Conservation (phyloP, 495 filamentous ascomycete genomes). For the Peziza echinospora region DNA sequence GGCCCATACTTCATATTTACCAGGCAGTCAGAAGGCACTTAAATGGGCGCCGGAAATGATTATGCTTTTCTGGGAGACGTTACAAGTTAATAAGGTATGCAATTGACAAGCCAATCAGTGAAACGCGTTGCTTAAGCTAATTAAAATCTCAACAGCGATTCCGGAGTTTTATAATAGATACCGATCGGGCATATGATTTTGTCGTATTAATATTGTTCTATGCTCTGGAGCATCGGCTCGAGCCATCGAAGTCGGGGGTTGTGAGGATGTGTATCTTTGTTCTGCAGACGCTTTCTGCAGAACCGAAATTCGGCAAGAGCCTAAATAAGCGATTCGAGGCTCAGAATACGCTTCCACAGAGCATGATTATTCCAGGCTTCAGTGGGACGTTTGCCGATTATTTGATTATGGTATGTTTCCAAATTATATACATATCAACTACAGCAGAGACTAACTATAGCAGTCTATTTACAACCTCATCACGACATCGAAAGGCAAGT, state of each 20-base stretch:
- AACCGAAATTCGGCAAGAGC: constrained; percentile 73
- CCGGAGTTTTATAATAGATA: constrained; percentile 90
- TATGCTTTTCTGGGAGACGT: constrained; percentile 91
- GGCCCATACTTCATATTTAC: constrained; percentile 68
- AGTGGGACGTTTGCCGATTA: constrained; percentile 85
- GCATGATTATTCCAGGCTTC: constrained; percentile 63
- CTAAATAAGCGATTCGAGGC: constrained; percentile 76
- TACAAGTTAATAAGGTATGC: constrained; percentile 72
- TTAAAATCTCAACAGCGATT: constrained; percentile 34
- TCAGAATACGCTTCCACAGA: constrained; percentile 66
- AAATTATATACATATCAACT: background rate
- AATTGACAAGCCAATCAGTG: background rate
- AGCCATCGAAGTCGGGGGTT: constrained; percentile 73
- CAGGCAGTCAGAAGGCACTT: constrained; percentile 57
- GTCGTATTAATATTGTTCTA: constrained; percentile 81
- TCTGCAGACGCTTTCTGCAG: constrained; percentile 82
- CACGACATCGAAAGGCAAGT: constrained; percentile 72
- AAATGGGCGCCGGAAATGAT: constrained; percentile 92
- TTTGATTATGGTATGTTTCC: constrained; percentile 55
- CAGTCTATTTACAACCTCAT: constrained; percentile 87
- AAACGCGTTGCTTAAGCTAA: constrained; percentile 1
- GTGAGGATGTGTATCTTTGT: constrained; percentile 95
- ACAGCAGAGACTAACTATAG: background rate
- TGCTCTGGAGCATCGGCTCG: constrained; percentile 64
- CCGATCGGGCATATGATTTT: constrained; percentile 82